A percentile compares a stretch with the other conserved stretches of the same genome.
These are phyloP conservation scores for Neonectria hederae DNA, from an alignment of 2,329 filamentous ascomycete genomes.

Conservation along the genomic window DNA sequence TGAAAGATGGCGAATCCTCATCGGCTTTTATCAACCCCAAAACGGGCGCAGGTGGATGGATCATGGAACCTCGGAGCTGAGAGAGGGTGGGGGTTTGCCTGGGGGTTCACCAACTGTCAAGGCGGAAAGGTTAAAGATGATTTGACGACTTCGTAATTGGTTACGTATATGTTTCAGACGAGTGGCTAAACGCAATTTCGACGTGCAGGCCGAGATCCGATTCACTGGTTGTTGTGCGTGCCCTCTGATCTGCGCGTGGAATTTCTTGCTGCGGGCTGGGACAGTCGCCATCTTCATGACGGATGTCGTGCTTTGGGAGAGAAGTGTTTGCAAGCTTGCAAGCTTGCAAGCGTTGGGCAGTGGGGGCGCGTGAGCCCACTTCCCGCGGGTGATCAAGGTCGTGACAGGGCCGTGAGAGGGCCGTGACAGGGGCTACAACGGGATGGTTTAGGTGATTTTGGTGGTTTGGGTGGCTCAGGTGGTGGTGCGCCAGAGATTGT, in stretches of 20 bases:
- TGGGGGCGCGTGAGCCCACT: conserved; percentile 35
- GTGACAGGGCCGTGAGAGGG: too few relatives aligned
- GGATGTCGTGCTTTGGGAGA: conserved; percentile 41
- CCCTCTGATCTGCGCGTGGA: conserved; percentile 3
- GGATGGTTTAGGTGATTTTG: neutral
- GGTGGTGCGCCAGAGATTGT: conserved; percentile 14
- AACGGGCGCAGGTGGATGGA: conserved; percentile 9
- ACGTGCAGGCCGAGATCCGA: conserved; percentile 20
- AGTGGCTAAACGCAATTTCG: conserved; percentile 6
- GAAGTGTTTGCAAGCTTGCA: conserved; percentile 28
- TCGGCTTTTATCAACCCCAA: neutral
- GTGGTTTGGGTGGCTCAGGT: conserved; percentile 12
- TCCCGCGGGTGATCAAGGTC: conserved; percentile 20
- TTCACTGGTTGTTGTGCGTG: neutral
- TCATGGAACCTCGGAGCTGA: neutral
- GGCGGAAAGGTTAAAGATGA: neutral
- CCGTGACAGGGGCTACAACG: neutral
- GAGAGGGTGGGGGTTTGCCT: conserved; percentile 12
- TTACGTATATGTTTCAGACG: conserved; percentile 20
- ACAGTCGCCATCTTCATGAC: conserved; percentile 35
- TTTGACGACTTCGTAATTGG: conserved; percentile 15
- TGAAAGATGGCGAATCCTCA: neutral
- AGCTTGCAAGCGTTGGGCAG: neutral
- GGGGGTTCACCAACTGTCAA: neutral
- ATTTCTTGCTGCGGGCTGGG: conserved; percentile 10